Evolutionary conservation across 805 yeast genomes (phyloP).

Genomic region (Zygoascus ofunaensis): DNA sequence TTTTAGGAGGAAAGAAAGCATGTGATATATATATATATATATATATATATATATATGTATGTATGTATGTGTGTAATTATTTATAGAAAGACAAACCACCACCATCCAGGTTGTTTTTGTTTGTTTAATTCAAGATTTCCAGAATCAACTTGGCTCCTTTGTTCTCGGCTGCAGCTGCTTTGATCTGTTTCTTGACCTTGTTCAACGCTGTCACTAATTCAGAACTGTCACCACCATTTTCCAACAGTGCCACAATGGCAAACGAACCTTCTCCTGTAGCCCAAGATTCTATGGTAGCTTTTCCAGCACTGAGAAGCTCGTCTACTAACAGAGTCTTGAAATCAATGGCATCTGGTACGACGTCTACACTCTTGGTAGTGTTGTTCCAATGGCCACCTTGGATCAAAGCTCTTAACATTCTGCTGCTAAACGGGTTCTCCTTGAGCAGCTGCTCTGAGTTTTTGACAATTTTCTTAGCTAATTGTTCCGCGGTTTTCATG

Average conservation of each 20-base stretch:
- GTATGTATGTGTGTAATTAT: no score
- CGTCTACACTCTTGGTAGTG: slow-evolving; percentile 44
- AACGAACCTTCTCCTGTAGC: slow-evolving; percentile 65
- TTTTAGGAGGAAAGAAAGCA: neutral
- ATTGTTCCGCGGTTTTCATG: slow-evolving; percentile 31
- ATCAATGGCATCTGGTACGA: slow-evolving; percentile 37
- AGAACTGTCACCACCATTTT: slow-evolving; percentile 41
- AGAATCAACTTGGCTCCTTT: slow-evolving; percentile 30
- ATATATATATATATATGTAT: no score
- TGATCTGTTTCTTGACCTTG: slow-evolving; percentile 32
- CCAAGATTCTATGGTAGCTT: slow-evolving; percentile 47
- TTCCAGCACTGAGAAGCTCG: slow-evolving; percentile 31
- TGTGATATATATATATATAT: no score
- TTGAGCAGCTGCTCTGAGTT: slow-evolving; percentile 26
- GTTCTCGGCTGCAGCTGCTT: slow-evolving; percentile 21
- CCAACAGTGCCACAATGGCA: slow-evolving; percentile 71
- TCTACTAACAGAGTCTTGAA: neutral
- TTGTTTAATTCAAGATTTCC: slow-evolving; percentile 7
- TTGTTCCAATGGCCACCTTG: slow-evolving; percentile 81
- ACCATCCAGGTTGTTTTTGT: no score
- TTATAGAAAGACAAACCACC: no score
- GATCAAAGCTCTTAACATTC: slow-evolving; percentile 65
- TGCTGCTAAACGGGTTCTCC: slow-evolving; percentile 61
- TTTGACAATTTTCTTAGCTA: slow-evolving; percentile 33
- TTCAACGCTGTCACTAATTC: slow-evolving; percentile 39